phyloP scores from a whole-genome alignment of 2,329 filamentous ascomycete genomes.

The Trichoderma koningii region DNA sequence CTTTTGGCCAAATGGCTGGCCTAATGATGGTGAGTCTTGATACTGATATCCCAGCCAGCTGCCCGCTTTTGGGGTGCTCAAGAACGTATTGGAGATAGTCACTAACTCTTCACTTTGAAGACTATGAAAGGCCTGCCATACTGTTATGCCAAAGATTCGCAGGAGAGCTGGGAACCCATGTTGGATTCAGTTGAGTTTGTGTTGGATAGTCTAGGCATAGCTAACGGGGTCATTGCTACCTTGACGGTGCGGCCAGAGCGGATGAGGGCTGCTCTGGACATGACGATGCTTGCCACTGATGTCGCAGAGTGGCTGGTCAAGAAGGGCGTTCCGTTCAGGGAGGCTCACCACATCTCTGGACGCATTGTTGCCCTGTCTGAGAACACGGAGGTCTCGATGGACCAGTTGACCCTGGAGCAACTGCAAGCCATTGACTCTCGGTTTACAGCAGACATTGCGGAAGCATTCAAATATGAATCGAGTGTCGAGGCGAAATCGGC shows the following conservation, averaged over 20 bases:
- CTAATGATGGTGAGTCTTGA: constrained; percentile 63
- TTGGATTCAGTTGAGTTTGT: constrained; percentile 82
- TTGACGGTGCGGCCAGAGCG: constrained; percentile 68
- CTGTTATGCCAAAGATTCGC: constrained; percentile 91
- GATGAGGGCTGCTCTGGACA: constrained; percentile 77
- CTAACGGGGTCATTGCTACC: constrained; percentile 76
- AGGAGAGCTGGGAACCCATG: constrained; percentile 84
- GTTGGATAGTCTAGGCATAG: constrained; percentile 78
- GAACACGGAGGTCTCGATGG: constrained; percentile 63
- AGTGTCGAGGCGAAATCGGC: constrained; percentile 79
- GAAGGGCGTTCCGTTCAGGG: constrained; percentile 73
- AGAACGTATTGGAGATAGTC: too few species aligned
- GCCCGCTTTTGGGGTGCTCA: too few species aligned
- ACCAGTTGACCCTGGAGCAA: constrained; percentile 66
- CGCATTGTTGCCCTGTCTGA: constrained; percentile 51
- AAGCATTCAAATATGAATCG: constrained; percentile 77
- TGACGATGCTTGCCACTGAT: constrained; percentile 79
- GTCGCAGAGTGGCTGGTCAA: constrained; percentile 65
- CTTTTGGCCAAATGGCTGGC: constrained; percentile 80
- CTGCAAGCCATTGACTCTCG: constrained; percentile 65
- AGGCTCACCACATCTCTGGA: constrained; percentile 78
- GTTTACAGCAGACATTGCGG: constrained; percentile 70
- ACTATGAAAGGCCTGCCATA: constrained; percentile 64
- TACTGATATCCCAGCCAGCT: too few species aligned
- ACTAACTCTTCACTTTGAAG: too few species aligned